Evolutionary conservation across 768 basidiomycete species (phyloP).

Genomic region (Serendipita indica): DNA sequence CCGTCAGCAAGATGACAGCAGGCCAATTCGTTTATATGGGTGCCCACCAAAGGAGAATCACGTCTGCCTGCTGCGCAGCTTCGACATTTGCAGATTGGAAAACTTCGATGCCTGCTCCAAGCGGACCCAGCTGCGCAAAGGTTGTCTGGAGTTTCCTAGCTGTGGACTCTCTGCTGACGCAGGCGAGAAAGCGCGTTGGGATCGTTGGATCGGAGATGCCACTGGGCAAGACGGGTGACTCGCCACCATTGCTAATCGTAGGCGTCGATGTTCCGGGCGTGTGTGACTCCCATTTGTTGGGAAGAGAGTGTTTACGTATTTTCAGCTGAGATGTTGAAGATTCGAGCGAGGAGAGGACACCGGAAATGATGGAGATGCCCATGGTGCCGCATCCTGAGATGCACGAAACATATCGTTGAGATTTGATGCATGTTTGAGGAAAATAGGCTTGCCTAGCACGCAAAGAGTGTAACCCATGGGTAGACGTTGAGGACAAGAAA

Average conservation of each 20-base stretch:
- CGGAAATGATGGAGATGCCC: constrained; percentile 91
- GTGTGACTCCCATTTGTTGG: constrained; percentile 49
- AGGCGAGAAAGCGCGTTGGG: constrained; percentile 72
- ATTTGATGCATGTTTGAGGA: background rate
- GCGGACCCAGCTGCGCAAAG: constrained; percentile 43
- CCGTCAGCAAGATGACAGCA: background rate
- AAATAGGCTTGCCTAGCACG: constrained; percentile 44
- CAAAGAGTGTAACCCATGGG: constrained; percentile 90
- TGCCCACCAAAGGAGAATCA: constrained; percentile 74
- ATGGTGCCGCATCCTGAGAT: constrained; percentile 88
- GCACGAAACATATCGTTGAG: constrained; percentile 17
- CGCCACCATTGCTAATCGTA: constrained; percentile 21
- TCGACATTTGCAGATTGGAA: constrained; percentile 51
- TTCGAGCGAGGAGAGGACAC: constrained; percentile 74
- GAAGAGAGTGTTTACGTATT: constrained; percentile 16
- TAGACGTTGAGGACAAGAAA: background rate
- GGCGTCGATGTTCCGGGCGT: constrained; percentile 66
- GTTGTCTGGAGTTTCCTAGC: constrained; percentile 46
- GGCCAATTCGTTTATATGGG: background rate
- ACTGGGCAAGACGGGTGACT: constrained; percentile 21
- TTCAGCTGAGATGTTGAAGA: constrained; percentile 26
- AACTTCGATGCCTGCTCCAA: constrained; percentile 58
- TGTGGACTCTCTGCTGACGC: constrained; percentile 67
- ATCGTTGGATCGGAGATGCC: constrained; percentile 43
- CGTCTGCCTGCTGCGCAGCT: constrained; percentile 61